These are phyloP conservation scores for Magnolia kwangsiensis DNA, from an alignment of 164 flowering plant species.

Conservation along the genomic window DNA sequence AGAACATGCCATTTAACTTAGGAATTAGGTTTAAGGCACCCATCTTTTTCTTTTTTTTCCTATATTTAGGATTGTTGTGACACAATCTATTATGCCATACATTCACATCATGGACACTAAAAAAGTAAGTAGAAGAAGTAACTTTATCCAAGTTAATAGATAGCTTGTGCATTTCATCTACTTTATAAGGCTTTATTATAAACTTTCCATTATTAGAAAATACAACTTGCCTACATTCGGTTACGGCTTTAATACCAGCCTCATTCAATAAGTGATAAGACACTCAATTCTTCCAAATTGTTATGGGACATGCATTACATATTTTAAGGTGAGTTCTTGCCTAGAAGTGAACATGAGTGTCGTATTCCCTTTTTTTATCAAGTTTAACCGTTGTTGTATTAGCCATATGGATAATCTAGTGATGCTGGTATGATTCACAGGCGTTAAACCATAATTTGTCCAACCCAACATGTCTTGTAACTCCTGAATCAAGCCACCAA, in stretches of 20 bases:
- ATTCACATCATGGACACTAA: not conserved
- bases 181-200: constrained; percentile 14
- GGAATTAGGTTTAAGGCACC: constrained; percentile 4
- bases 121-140: constrained; percentile 1
- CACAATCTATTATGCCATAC: constrained; percentile 19
- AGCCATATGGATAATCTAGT: no score
- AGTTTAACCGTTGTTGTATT: no score
- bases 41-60: no score
- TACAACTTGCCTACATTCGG: constrained; percentile 3
- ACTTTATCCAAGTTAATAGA: not conserved
- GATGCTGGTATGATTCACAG: no score
- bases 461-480: no score
- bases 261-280: constrained; percentile 2
- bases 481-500: no score
- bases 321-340: no score
- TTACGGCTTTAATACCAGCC: constrained; percentile 1
- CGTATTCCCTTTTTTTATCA: no score
- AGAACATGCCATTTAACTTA: not conserved
- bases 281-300: constrained; percentile 11
- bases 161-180: not conserved
- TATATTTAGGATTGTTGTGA: constrained; percentile 1
- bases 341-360: no score
- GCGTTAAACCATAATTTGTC: no score
- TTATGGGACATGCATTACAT: not conserved
- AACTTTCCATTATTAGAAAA: constrained; percentile 7